Base-by-base conservation (phyloP, 345 rosid genomes). In the Cochlearia excelsa region DNA sequence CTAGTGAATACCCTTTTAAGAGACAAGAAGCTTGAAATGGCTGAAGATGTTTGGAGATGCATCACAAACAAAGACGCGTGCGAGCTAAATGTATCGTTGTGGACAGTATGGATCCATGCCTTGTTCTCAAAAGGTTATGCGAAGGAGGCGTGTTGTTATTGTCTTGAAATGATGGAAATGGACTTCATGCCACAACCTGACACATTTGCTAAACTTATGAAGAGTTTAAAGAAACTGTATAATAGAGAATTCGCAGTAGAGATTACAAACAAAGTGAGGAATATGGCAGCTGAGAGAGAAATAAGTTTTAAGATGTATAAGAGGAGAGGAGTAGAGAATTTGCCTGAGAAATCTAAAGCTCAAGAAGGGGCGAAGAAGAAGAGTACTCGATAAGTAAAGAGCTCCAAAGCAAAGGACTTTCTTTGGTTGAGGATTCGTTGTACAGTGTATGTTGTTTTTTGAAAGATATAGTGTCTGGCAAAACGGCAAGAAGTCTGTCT, bases 21-120 rank as follows among this genome's bases (percentile, higher is more conserved):
- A 77, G 94, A 62, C 0, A 79, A 60, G 44, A 93, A 84, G 78
- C 83, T 93, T 30, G 95, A 85, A 74, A 51, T 79, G 79, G 99
- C 94, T 1, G 79, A 80, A 74, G 94, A 89, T 75, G 67, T 85
- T 35, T 93, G 97, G 99, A 73, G 73, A 69, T 81, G 81, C 64
- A 79, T 93, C 30, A 30, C 81, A 4, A 76, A 76, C 30, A 83
- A 89, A 76, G 86, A 86, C 40, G 3, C 38, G 4, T 82, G 91
- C 43, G 89, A 84, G 59, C 77, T 87, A 51, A 93, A 82, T 67
- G 80, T 77, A 66, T 73, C 62, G 73, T 77, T 80, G 0, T 93
- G 97, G 97, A 93, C 91, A 44, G 87, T 93, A 47, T 93, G 99
- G 97, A 83, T 93, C 61, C 99, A 93, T 48, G 83, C 88, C 6